Evolutionary conservation across 2,329 filamentous ascomycete species (phyloP), one percentile per base, ranked within the genome.

Genomic region (Aureobasidium sp.): DNA sequence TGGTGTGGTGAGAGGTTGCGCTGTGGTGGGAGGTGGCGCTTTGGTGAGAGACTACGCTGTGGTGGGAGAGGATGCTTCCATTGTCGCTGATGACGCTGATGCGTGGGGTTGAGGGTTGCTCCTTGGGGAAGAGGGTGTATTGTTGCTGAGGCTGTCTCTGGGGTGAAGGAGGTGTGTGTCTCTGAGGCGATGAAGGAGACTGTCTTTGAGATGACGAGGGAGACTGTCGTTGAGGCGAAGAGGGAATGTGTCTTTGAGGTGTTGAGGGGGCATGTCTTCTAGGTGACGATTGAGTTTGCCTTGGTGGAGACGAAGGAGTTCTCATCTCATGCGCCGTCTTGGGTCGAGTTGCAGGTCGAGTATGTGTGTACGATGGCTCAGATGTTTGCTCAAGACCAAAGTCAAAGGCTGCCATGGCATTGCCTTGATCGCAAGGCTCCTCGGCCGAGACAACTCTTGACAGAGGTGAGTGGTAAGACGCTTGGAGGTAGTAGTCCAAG

Each of bases 401-500:
- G 40, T 53, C 40, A 39, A 53, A 47, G 6, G 24, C 32, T 11
- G 40, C 24, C 21, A 47, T 53, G 14, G 51, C 51, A n/a, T 12
- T 22, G 16, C 19, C 19, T 16, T 47, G 27, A 8, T 21, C 24
- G 32, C 21, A 41, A 14, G 35, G 35, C 27, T 41, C 37, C 27
- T 51, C 48, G 1, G 35, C 35, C 12, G 48, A 51, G 14, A 32
- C 37, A 32, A 41, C 25, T 8, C 48, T 40, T 6, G 30, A 29
- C 11, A 39, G 12, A 22, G 30, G 51, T 19, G 40, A 24, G 12
- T 42, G 21, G 19, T 34, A 53, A 21, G 40, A 32, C 39, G 32
- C 34, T 45, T 41, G 51, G 11, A 45, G 34, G 34, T 53, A 53
- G 30, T 38, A 53, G 17, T 53, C 51, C 41, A 53, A 45, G 51